Evolutionary conservation across 495 filamentous ascomycete species (phyloP), one percentile per base, ranked within the genome.

Genomic region (Thermothielavioides terrestris): DNA sequence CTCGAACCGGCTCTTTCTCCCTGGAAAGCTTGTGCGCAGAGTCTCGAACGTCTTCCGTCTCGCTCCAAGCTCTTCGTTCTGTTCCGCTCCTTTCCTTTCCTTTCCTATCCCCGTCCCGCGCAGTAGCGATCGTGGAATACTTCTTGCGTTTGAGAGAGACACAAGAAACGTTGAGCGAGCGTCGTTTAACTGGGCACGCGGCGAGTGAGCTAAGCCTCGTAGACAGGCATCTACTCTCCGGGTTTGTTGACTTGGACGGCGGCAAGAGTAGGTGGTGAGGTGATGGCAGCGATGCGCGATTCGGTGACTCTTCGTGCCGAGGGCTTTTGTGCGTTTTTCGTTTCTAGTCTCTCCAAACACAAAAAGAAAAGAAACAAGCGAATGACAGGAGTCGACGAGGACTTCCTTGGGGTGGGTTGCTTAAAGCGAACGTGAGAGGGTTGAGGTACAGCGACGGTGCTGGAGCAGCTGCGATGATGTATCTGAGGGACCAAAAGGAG

Each of bases 301-400:
- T 21, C 30, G 28, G 5, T 15, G 38, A 17, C 35, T 18, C 7
- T n/a, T 23, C 36, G 30, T 34, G 27, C 18, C 22, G 26, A 34
- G 44, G 26, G 49, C 32, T 54, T 57, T 57, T 45, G 47, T 47
- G 57, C 40, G 25, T 30, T 53, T n/a, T 42, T 54, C 44, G 42
- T 53, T 23, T 56, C 53, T 15, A 49, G 39, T 57, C 53, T 69
- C 55, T 58, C 61, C 58, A 65, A 67, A 66, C 64, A 66, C 60
- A 67, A 62, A 47, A 21, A 59, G 70, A 72, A 66, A 61, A 56
- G 55, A 70, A 62, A 65, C 53, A 73, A 79, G 76, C 74, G 75
- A 80, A 73, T 77, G 77, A 78, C 74, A 78, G 77, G 77, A 79
- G 76, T 69, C 77, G 63, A 73, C 77, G 75, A 79, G 77, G 77